These are phyloP conservation scores for Septoria linicola DNA, from an alignment of 2,329 filamentous ascomycete species.

Conservation along the genomic window DNA sequence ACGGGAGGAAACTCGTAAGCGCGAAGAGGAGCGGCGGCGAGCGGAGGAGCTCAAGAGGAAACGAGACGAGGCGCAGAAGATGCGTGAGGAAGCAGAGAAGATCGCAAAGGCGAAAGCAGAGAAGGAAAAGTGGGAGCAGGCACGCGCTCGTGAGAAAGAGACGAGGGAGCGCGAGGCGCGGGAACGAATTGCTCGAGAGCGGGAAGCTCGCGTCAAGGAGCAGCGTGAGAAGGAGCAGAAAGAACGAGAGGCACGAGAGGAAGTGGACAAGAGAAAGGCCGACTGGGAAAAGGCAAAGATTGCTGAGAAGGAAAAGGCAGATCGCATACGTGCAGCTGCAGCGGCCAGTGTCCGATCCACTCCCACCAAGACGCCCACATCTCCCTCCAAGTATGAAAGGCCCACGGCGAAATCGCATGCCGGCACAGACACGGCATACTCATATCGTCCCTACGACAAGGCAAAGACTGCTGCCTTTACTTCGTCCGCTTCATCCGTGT, in stretches of 20 bases:
- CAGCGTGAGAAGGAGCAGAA: constrained; percentile 43
- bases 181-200: constrained; percentile 46
- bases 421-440: constrained; percentile 60
- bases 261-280: constrained; percentile 43
- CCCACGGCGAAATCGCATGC: constrained; percentile 59
- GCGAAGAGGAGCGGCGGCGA: constrained; percentile 60
- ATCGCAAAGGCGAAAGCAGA: constrained; percentile 48
- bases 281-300: constrained; percentile 40
- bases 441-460: constrained; percentile 36
- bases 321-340: constrained; percentile 29
- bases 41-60: constrained; percentile 60
- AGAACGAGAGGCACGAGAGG: constrained; percentile 39
- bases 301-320: constrained; percentile 20
- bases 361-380: constrained; percentile 25
- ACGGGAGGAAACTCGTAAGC: constrained; percentile 63
- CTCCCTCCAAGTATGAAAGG: constrained; percentile 41
- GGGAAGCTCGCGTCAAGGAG: constrained; percentile 40
- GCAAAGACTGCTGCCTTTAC: constrained; percentile 49
- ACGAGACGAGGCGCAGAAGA: constrained; percentile 57
- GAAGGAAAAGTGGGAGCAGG: constrained; percentile 54
- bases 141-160: constrained; percentile 49
- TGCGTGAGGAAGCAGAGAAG: constrained; percentile 51
- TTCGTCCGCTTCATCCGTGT: constrained; percentile 40
- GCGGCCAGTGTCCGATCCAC: constrained; percentile 35
- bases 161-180: constrained; percentile 50